These are phyloP conservation scores for Heliosperma pusillum DNA, from an alignment of 148 eudicot species.

Conservation along the genomic window DNA sequence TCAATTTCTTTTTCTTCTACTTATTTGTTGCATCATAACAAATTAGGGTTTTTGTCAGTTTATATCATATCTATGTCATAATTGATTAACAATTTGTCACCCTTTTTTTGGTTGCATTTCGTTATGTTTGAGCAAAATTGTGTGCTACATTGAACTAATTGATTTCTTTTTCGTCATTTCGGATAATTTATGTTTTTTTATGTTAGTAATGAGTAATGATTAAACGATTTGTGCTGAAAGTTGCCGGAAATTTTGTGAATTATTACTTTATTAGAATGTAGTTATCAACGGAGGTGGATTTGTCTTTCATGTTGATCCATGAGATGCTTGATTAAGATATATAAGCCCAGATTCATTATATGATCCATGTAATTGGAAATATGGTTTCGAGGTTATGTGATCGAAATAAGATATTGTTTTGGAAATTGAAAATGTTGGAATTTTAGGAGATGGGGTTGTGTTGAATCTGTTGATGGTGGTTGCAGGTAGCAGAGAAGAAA, in stretches of 20 bases:
- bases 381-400: not conserved
- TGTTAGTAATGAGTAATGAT: not conserved
- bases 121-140: not conserved
- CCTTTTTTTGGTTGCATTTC: too few species aligned
- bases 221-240: not conserved
- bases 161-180: too few species aligned
- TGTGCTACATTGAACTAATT: not conserved
- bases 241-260: not conserved
- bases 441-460: not conserved
- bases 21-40: not conserved
- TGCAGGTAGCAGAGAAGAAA: slow-evolving; percentile 61
- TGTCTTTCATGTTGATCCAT: not conserved
- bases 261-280: not conserved
- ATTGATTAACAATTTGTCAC: not conserved
- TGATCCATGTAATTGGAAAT: too few species aligned
- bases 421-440: not conserved
- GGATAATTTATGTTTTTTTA: not conserved
- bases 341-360: not conserved
- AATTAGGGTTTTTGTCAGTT: not conserved
- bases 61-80: not conserved
- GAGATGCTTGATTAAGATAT: not conserved
- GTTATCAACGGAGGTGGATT: not conserved
- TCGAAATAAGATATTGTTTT: not conserved
- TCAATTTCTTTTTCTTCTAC: not conserved
- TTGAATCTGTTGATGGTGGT: slow-evolving; percentile 5